Evolutionary conservation across 306 rosid genomes (phyloP), one percentile per base, ranked within the genome.

Genomic region (Rubus idaeus): DNA sequence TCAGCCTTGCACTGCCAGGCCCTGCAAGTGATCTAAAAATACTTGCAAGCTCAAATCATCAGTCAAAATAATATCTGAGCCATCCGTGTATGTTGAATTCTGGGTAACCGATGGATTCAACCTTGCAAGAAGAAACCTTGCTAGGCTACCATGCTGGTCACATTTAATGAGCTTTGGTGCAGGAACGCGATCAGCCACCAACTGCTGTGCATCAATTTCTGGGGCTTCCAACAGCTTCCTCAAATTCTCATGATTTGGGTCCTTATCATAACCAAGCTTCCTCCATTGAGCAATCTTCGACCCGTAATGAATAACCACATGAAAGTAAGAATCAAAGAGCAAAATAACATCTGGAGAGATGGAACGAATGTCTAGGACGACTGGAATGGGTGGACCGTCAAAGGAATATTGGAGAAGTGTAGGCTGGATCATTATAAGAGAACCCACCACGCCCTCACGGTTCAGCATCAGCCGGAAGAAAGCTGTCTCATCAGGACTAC

Each of bases 121-220:
- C 88, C 90, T 94, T 75, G 96, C 98, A 30, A 94, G 96, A 82
- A 94, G 97, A 81, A 94, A 90, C 86, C 98, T 89, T 17, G 98
- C 96, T 75, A 90, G 97, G 77, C 97, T 91, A 53, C 96, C 78
- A 80, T 94, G 93, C 74, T 94, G 98, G 75, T 91, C 98, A 80
- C 98, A 94, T 83, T 77, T 87, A 53, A 94, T 80, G 77, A 91
- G 78, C 85, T 79, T 94, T 0, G 98, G 96, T 55, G 87, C 89
- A 3, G 98, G 98, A 70, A 90, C 56, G 69, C 98, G 84, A 37
- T 89, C 97, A 2, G 81, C 83, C 26, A 89, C 87, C 83, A 90
- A 64, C 68, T 85, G 94, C 79, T 84, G 93, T 8, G 98, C 98
- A 56, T 94, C 98, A 14, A 85, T 39, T 82, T 90, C 97, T 0